Conservation (phyloP, 441 rosid species). For the Croton laevigatus region DNA sequence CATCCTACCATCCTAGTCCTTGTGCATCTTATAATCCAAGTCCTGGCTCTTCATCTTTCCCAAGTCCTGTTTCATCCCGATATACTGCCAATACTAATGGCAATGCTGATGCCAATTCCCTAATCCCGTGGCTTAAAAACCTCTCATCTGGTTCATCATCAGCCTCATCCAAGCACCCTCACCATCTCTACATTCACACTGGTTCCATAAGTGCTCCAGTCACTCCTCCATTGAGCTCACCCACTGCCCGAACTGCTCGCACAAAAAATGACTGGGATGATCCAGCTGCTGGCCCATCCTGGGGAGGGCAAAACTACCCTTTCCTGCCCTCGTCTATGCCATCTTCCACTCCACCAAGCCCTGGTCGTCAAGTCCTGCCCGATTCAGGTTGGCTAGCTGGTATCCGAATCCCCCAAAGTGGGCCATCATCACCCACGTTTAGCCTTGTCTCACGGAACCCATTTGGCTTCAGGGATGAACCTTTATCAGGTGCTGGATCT, state of each 20-base stretch:
- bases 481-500: conserved; percentile 55
- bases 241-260: conserved; percentile 62
- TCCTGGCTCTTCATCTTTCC: conserved; percentile 83
- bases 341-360: conserved; percentile 80
- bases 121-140: conserved; percentile 95
- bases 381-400: conserved; percentile 82
- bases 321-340: conserved; percentile 65
- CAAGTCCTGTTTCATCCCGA: conserved; percentile 64
- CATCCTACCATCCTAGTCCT: conserved; percentile 81
- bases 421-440: conserved; percentile 92
- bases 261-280: conserved; percentile 64
- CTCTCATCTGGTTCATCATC: conserved; percentile 81
- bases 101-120: conserved; percentile 71
- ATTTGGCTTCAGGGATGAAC: conserved; percentile 56
- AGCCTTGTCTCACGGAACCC: conserved; percentile 78
- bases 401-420: conserved; percentile 73
- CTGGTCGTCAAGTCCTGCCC: conserved; percentile 59
- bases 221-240: conserved; percentile 87
- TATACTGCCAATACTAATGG: conserved; percentile 49
- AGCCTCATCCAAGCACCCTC: conserved; percentile 61
- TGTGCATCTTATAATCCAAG: conserved; percentile 87
- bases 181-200: conserved; percentile 54
- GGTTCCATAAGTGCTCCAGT: conserved; percentile 98
- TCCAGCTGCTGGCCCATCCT: conserved; percentile 39
- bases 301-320: conserved; percentile 45